These are phyloP conservation scores for Saccharum officinarum DNA, from an alignment of 176 grass and related monocot genomes.

Conservation along the genomic window DNA sequence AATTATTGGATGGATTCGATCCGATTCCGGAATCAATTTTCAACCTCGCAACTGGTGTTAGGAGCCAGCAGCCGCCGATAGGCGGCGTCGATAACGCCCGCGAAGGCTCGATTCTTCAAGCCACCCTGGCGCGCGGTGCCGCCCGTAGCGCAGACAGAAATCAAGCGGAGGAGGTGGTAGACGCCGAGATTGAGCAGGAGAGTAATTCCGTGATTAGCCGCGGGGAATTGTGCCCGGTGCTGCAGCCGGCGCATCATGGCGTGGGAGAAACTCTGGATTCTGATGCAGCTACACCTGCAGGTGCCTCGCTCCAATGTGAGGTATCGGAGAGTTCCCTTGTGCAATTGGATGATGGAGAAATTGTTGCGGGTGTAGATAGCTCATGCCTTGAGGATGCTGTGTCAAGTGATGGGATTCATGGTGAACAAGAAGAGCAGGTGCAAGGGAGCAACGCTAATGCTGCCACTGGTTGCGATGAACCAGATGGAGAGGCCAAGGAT, in stretches of 20 bases:
- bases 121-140: neutral
- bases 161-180: neutral
- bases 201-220: neutral
- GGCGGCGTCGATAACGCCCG: neutral
- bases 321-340: neutral
- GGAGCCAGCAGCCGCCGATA: neutral
- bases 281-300: neutral
- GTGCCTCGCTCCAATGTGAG: neutral
- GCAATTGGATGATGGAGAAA: neutral
- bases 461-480: neutral
- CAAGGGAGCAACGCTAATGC: neutral
- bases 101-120: neutral
- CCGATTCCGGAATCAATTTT: neutral
- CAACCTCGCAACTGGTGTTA: neutral
- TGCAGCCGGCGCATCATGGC: neutral
- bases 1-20: neutral
- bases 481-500: neutral
- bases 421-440: neutral
- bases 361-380: neutral
- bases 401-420: neutral
- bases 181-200: neutral
- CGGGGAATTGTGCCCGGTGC: neutral
- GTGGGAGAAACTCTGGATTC: neutral
- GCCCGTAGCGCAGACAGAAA: neutral
- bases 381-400: constrained; percentile 6